These are phyloP conservation scores for Boletus sp. DNA, from an alignment of 768 basidiomycete species.

Conservation along the genomic window DNA sequence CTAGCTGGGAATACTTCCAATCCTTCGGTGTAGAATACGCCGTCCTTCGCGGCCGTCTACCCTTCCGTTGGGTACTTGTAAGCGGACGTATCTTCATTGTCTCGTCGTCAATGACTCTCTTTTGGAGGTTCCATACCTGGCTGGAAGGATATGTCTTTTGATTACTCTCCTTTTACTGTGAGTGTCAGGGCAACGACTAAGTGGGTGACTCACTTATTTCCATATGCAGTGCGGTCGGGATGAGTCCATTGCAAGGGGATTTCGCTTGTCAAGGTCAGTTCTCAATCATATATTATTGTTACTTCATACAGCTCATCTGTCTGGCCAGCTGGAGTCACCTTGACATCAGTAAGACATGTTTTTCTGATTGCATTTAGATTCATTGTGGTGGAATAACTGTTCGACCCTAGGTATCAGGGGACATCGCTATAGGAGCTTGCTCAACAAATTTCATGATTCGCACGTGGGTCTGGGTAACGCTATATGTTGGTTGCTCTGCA, in stretches of 20 bases:
- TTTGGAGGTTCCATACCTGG: constrained; percentile 24
- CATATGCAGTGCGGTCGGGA: constrained; percentile 3
- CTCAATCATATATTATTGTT: neutral
- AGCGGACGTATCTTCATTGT: neutral
- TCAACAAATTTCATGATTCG: constrained; percentile 28
- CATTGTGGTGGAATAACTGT: neutral
- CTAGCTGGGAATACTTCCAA: constrained; percentile 27
- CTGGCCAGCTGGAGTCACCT: neutral
- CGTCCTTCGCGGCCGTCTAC: constrained; percentile 17
- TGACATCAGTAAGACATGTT: constrained; percentile 3
- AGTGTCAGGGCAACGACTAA: neutral
- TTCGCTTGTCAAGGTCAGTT: constrained; percentile 22
- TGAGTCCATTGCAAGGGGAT: neutral
- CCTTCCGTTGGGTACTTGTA: constrained; percentile 28
- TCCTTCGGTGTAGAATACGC: constrained; percentile 20
- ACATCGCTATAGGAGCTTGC: constrained; percentile 12
- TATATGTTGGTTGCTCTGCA: neutral
- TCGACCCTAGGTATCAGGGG: constrained; percentile 2
- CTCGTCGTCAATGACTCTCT: neutral
- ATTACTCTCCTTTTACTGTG: constrained; percentile 17
- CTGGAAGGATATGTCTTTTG: constrained; percentile 20
- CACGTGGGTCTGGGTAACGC: constrained; percentile 14
- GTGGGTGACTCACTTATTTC: neutral
- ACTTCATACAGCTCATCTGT: neutral
- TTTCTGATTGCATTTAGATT: neutral